Percentiles rank a stretch among this genome's conserved stretches.
These are phyloP conservation scores for Talaromyces sp. DNA, from an alignment of 2,329 filamentous ascomycete genomes.

Conservation along the genomic window DNA sequence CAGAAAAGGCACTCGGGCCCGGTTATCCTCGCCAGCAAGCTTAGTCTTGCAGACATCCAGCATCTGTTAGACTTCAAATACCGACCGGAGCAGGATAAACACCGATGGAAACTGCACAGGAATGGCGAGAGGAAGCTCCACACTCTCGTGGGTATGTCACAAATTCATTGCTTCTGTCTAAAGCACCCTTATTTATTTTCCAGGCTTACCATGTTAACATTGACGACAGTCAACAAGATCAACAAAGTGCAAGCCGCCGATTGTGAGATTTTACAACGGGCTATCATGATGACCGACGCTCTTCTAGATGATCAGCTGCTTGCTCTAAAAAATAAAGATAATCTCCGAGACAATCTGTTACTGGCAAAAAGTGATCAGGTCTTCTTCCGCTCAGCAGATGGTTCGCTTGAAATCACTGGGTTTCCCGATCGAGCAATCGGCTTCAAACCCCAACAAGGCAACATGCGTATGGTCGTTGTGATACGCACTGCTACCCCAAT, in stretches of 20 bases:
- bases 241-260: background rate
- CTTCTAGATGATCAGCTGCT: background rate
- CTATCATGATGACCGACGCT: background rate
- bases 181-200: background rate
- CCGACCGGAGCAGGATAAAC: background rate
- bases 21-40: background rate
- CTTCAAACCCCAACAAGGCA: background rate
- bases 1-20: background rate
- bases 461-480: background rate
- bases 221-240: background rate
- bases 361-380: background rate
- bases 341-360: background rate
- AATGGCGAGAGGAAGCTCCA: background rate
- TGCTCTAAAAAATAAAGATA: background rate
- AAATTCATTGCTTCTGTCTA: too few relatives aligned
- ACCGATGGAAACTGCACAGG: background rate
- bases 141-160: background rate
- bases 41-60: background rate
- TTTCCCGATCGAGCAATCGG: background rate
- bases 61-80: background rate
- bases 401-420: background rate
- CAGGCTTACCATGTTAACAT: background rate
- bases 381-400: background rate
- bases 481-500: background rate
- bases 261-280: background rate